These are phyloP conservation scores for Pterulicium gracile DNA, from an alignment of 1,284 basidiomycete species.

Conservation along the genomic window DNA sequence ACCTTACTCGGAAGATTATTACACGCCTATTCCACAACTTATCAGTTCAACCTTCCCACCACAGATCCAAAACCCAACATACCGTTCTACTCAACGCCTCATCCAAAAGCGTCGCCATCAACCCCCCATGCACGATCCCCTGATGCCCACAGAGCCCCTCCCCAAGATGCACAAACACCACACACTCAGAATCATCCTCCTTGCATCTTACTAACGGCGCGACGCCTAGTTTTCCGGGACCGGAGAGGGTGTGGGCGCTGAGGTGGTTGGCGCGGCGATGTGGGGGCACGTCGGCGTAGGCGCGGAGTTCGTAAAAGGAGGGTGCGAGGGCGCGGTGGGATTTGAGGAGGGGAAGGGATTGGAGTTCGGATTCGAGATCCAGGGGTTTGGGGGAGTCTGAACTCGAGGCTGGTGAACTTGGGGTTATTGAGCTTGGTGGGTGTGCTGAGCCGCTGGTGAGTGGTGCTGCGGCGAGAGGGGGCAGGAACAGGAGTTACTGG, in stretches of 20 bases:
- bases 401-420: no score
- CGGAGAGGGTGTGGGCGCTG: constrained; percentile 75
- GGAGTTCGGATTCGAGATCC: constrained; percentile 59
- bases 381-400: constrained; percentile 48
- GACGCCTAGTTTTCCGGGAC: constrained; percentile 77
- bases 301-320: constrained; percentile 70
- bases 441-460: no score
- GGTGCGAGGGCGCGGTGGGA: constrained; percentile 34
- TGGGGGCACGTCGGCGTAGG: constrained; percentile 61
- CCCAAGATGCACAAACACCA: constrained; percentile 75
- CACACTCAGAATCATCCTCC: constrained; percentile 62
- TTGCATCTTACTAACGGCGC: constrained; percentile 64
- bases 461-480: no score
- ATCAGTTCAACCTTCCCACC: no score
- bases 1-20: constrained; percentile 79
- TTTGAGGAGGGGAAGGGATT: constrained; percentile 51
- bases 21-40: no score
- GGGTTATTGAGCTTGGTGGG: no score
- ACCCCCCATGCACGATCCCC: constrained; percentile 88
- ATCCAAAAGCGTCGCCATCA: constrained; percentile 85
- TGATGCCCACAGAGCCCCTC: constrained; percentile 85
- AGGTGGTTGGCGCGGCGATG: constrained; percentile 69
- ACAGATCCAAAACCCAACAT: no score
- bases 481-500: no score
- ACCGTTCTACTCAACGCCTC: constrained; percentile 76